phyloP scores from a whole-genome alignment of 1,139 yeast genomes.

The Hyphopichia fennica region DNA sequence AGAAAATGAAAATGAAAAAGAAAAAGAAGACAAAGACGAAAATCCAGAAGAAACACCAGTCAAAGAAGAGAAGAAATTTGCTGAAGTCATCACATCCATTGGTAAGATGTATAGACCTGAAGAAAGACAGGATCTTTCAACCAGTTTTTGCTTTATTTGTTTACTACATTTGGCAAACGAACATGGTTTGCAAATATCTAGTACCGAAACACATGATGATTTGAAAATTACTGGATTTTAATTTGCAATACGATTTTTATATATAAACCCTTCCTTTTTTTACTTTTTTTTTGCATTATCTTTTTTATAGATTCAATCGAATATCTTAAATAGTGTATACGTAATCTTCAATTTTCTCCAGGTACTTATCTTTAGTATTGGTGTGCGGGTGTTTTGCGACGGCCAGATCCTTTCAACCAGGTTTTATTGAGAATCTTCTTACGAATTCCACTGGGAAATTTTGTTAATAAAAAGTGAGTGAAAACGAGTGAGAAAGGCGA shows the following conservation, averaged over 20 bases:
- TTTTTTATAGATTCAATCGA: too few species aligned
- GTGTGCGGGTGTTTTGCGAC: too few species aligned
- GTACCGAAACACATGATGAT: constrained; percentile 58
- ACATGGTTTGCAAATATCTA: constrained; percentile 67
- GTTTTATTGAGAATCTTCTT: too few species aligned
- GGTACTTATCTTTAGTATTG: too few species aligned
- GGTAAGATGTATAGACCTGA: constrained; percentile 54
- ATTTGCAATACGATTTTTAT: not conserved
- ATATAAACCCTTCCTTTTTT: too few species aligned
- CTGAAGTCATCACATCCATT: constrained; percentile 50
- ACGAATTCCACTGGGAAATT: too few species aligned
- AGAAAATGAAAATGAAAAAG: constrained; percentile 9
- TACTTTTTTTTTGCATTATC: too few species aligned
- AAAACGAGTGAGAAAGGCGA: not conserved
- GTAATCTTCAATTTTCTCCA: too few species aligned
- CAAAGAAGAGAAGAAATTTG: constrained; percentile 34
- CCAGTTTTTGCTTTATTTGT: constrained; percentile 86
- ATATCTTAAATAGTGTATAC: too few species aligned
- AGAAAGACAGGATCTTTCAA: constrained; percentile 65
- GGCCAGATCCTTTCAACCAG: too few species aligned
- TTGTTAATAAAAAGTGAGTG: not conserved
- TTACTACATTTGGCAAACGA: constrained; percentile 86
- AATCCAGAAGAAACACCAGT: constrained; percentile 8
- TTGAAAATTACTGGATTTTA: constrained; percentile 49
- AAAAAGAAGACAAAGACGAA: constrained; percentile 10